These are phyloP conservation scores for Selaginella tamariscina DNA, from an alignment of 75 land plant genomes.

Conservation along the genomic window DNA sequence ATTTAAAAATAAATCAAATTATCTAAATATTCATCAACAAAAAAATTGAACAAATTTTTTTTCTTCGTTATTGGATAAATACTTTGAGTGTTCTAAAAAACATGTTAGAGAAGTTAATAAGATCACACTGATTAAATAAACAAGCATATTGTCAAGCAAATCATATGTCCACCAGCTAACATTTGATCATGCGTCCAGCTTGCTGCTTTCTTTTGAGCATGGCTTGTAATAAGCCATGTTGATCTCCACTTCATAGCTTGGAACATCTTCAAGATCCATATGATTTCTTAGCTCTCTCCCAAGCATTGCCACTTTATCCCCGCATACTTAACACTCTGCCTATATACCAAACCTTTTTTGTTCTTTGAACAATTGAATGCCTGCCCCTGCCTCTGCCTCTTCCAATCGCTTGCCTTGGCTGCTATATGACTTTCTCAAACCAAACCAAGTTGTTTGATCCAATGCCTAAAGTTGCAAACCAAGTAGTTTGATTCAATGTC, in stretches of 20 bases:
- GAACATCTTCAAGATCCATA: not conserved
- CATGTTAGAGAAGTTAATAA: not conserved
- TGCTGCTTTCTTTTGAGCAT: not conserved
- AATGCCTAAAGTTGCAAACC: not conserved
- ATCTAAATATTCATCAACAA: not conserved
- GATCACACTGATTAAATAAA: not conserved
- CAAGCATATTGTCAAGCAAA: not conserved
- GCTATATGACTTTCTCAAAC: not conserved
- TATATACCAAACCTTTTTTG: not conserved
- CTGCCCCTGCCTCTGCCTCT: not conserved
- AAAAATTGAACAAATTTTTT: not conserved
- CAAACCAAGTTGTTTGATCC: not conserved
- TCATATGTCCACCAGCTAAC: not conserved
- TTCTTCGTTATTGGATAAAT: not conserved
- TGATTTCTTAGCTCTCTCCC: not conserved
- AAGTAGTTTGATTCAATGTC: not conserved
- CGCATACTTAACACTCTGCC: not conserved
- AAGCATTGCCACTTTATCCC: not conserved
- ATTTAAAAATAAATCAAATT: not conserved
- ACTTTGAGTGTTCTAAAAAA: not conserved
- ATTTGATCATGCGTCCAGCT: not conserved
- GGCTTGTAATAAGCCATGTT: slow-evolving; percentile 1
- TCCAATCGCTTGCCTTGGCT: not conserved
- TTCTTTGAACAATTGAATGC: not conserved
- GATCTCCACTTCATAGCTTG: not conserved